These are phyloP conservation scores for Neofusicoccum sp. DNA, from an alignment of 2,329 filamentous ascomycete species.

Conservation along the genomic window DNA sequence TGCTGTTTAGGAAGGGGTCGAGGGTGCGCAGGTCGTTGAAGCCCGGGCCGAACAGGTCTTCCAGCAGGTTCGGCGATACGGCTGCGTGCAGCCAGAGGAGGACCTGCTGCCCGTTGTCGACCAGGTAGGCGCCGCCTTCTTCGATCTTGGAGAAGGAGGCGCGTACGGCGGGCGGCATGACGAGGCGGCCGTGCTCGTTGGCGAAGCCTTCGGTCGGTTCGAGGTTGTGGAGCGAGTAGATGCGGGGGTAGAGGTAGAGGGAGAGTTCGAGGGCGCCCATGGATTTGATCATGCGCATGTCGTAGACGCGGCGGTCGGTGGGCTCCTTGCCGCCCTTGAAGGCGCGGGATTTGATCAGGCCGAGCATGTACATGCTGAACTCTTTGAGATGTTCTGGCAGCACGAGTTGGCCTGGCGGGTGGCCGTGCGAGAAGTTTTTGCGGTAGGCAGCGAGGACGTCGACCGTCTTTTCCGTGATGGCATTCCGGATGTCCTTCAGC, in stretches of 20 bases:
- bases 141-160: slow-evolving; percentile 87
- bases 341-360: slow-evolving; percentile 84
- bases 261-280: slow-evolving; percentile 87
- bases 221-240: slow-evolving; percentile 89
- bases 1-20: slow-evolving; percentile 75
- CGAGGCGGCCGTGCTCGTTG: slow-evolving; percentile 86
- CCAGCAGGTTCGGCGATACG: slow-evolving; percentile 87
- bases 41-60: slow-evolving; percentile 85
- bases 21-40: slow-evolving; percentile 71
- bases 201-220: slow-evolving; percentile 86
- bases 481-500: slow-evolving; percentile 82
- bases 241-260: slow-evolving; percentile 91
- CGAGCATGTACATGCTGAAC: slow-evolving; percentile 93
- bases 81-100: slow-evolving; percentile 91
- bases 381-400: slow-evolving; percentile 96
- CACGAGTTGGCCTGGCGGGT: slow-evolving; percentile 89
- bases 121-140: slow-evolving; percentile 88
- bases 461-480: slow-evolving; percentile 86
- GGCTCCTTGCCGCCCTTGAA: slow-evolving; percentile 92
- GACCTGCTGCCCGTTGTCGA: slow-evolving; percentile 93
- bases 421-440: slow-evolving; percentile 84
- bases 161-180: slow-evolving; percentile 77
- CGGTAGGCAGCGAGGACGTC: slow-evolving; percentile 91
- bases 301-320: slow-evolving; percentile 86
- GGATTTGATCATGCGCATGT: slow-evolving; percentile 84